Evolutionary conservation across 176 grass and related monocot genomes (phyloP).

Genomic region (Raddia guianensis): DNA sequence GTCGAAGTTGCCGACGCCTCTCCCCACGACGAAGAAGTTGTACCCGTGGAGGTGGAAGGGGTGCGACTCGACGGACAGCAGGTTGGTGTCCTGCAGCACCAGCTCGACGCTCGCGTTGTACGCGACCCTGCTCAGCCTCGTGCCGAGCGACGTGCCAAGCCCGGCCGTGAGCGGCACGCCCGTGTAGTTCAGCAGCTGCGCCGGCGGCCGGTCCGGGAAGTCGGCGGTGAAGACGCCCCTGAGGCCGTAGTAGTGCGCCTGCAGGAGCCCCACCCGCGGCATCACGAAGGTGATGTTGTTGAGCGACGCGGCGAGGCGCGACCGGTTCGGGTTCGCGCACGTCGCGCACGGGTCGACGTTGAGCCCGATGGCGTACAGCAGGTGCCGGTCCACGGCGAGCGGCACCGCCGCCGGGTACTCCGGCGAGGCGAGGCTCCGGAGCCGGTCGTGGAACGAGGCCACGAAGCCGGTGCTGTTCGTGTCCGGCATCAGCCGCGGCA

Average conservation of each 20-base stretch:
- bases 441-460: slow-evolving; percentile 42
- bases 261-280: slow-evolving; percentile 50
- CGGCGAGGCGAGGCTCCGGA: slow-evolving; percentile 57
- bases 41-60: slow-evolving; percentile 70
- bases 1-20: slow-evolving; percentile 63
- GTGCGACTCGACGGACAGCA: slow-evolving; percentile 63
- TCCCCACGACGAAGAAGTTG: slow-evolving; percentile 71
- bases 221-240: slow-evolving; percentile 58
- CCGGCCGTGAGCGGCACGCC: slow-evolving; percentile 54
- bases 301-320: slow-evolving; percentile 56
- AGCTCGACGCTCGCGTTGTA: slow-evolving; percentile 65
- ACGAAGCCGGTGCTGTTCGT: slow-evolving; percentile 46
- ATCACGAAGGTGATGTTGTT: slow-evolving; percentile 77
- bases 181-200: slow-evolving; percentile 62
- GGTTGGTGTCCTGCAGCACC: slow-evolving; percentile 71
- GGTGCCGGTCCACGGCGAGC: slow-evolving; percentile 45
- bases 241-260: slow-evolving; percentile 53
- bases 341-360: slow-evolving; percentile 54
- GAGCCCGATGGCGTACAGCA: slow-evolving; percentile 60
- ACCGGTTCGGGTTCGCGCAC: slow-evolving; percentile 46
- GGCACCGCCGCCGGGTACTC: slow-evolving; percentile 48
- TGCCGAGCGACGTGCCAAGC: slow-evolving; percentile 55
- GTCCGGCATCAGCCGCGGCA: slow-evolving; percentile 36
- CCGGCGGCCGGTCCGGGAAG: slow-evolving; percentile 55
- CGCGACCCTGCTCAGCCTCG: slow-evolving; percentile 58